phyloP scores from a whole-genome alignment of 805 yeast species.

The Phaffomyces antillensis region DNA sequence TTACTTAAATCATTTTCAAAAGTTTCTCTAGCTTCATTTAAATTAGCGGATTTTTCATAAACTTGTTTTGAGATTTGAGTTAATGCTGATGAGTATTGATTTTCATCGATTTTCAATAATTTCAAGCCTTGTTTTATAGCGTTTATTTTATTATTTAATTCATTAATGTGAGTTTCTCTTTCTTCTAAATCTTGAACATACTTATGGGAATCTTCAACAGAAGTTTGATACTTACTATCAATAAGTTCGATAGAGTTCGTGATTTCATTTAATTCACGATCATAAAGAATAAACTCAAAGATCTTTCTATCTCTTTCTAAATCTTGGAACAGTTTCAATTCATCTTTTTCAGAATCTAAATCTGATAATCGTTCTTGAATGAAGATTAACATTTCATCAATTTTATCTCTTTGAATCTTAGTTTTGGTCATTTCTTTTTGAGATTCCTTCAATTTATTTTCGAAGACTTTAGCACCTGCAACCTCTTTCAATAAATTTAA shows the following conservation, averaged over 20 bases:
- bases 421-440: constrained; percentile 73
- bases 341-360: constrained; percentile 73
- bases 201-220: constrained; percentile 44
- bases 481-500: constrained; percentile 78
- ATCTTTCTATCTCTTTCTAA: constrained; percentile 63
- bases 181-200: constrained; percentile 51
- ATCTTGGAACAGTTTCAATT: constrained; percentile 60
- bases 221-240: constrained; percentile 48
- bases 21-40: constrained; percentile 29
- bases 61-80: constrained; percentile 41
- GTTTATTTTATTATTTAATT: constrained; percentile 38
- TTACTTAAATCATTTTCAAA: constrained; percentile 31
- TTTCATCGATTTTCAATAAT: constrained; percentile 48
- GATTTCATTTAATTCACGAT: constrained; percentile 64
- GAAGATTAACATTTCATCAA: constrained; percentile 63
- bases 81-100: constrained; percentile 43
- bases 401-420: constrained; percentile 58
- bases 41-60: constrained; percentile 42
- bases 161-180: constrained; percentile 46
- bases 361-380: constrained; percentile 69
- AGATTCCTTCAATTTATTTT: constrained; percentile 70
- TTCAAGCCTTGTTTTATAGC: constrained; percentile 42
- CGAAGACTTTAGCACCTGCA: constrained; percentile 92
- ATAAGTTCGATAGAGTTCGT: constrained; percentile 52
- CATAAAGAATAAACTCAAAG: constrained; percentile 65